A percentile compares a stretch with the other conserved stretches of the same genome.
Evolutionary conservation across 495 filamentous ascomycete genomes (phyloP).

Genomic region (Penicillium simplicissimum): DNA sequence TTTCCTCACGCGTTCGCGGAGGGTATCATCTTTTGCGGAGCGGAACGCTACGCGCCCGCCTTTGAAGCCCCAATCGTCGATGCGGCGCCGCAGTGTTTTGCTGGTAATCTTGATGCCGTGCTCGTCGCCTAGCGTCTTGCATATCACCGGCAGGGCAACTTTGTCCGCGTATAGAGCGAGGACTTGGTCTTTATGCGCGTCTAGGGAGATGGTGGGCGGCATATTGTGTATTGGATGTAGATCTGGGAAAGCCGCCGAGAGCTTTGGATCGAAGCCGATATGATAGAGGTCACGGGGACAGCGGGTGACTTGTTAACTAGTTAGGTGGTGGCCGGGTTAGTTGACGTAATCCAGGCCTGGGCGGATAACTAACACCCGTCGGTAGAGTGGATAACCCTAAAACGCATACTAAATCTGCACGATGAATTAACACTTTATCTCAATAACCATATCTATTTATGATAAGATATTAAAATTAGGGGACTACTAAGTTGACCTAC

Average conservation of each 20-base stretch:
- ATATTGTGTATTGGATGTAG: background rate
- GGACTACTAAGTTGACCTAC: no score
- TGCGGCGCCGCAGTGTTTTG: background rate
- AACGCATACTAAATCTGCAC: no score
- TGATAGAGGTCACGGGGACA: no score
- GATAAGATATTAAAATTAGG: no score
- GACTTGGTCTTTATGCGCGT: background rate
- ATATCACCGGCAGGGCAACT: background rate
- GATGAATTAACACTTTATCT: no score
- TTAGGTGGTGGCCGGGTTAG: no score
- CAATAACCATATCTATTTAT: no score
- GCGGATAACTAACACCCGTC: no score
- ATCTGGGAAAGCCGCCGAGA: background rate
- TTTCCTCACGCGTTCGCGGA: constrained; percentile 1
- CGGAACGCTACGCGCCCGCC: background rate
- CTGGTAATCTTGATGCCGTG: background rate
- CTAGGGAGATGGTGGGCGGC: background rate
- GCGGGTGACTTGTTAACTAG: no score
- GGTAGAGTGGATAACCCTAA: no score
- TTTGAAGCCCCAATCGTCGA: background rate
- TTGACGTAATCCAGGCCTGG: no score
- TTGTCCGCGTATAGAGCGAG: background rate
- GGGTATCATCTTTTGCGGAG: background rate
- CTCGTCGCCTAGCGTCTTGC: background rate
- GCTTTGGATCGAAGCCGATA: no score